Conservation (phyloP, 352 stramenopile genomes). For the Phytophthora brassicae region DNA sequence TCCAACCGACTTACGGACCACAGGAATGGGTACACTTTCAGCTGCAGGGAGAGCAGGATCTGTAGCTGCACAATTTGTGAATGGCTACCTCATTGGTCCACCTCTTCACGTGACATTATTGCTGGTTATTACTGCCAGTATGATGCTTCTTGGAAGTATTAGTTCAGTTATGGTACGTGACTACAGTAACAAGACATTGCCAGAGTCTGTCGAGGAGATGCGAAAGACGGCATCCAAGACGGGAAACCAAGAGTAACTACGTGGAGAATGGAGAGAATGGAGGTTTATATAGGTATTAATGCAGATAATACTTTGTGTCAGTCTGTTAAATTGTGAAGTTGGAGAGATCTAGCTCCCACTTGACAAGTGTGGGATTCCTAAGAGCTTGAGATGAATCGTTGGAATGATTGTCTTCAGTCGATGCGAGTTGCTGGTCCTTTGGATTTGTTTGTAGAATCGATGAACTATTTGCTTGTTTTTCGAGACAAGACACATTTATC, state of each 20-base stretch:
- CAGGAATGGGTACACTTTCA: slow-evolving; percentile 88
- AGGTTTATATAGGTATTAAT: background rate
- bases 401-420: background rate
- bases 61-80: slow-evolving; percentile 91
- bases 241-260: slow-evolving; percentile 7
- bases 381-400: background rate
- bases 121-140: slow-evolving; percentile 70
- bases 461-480: background rate
- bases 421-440: background rate
- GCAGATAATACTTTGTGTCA: background rate
- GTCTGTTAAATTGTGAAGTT: slow-evolving; percentile 46
- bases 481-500: background rate
- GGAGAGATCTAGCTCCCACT: slow-evolving; percentile 72
- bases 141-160: slow-evolving; percentile 76
- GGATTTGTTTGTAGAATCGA: background rate
- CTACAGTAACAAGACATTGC: slow-evolving; percentile 56
- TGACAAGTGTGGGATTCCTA: slow-evolving; percentile 19
- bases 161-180: slow-evolving; percentile 61
- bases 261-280: background rate
- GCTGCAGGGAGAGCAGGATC: slow-evolving; percentile 82
- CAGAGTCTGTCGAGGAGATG: slow-evolving; percentile 65
- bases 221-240: slow-evolving; percentile 15
- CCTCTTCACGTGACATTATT: slow-evolving; percentile 77
- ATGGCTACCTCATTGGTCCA: slow-evolving; percentile 79
- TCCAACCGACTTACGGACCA: slow-evolving; percentile 87